These are phyloP conservation scores for Clarireedia paspali DNA, from an alignment of 2,329 filamentous ascomycete genomes.

Conservation along the genomic window DNA sequence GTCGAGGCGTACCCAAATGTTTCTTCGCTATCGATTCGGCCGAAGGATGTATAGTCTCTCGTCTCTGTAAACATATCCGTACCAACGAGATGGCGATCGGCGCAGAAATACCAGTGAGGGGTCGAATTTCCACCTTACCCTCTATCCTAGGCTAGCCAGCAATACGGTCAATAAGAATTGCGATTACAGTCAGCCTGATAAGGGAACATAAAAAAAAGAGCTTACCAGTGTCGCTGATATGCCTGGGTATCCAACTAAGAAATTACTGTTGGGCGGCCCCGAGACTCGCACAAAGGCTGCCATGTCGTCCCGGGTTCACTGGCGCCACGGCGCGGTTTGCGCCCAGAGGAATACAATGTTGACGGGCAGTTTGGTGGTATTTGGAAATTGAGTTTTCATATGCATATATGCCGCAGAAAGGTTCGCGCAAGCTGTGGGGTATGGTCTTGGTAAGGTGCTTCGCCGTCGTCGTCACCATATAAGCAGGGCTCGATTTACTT, in stretches of 20 bases:
- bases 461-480: slow-evolving; percentile 21
- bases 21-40: slow-evolving; percentile 92
- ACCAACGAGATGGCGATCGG: slow-evolving; percentile 89
- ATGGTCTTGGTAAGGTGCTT: slow-evolving; percentile 1
- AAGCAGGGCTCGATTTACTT: slow-evolving; percentile 24
- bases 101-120: slow-evolving; percentile 74
- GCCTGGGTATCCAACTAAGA: slow-evolving; percentile 92
- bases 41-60: slow-evolving; percentile 93
- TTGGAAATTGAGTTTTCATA: slow-evolving; percentile 14
- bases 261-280: slow-evolving; percentile 93
- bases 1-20: slow-evolving; percentile 79
- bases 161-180: slow-evolving; percentile 12
- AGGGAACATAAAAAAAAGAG: slow-evolving; percentile 23
- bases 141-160: slow-evolving; percentile 83
- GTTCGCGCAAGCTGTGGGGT: slow-evolving; percentile 8
- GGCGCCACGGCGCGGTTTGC: slow-evolving; percentile 26
- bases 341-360: slow-evolving; percentile 20
- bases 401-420: slow-evolving; percentile 5
- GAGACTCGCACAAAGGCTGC: slow-evolving; percentile 90
- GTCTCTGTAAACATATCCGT: slow-evolving; percentile 84
- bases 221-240: slow-evolving; percentile 95
- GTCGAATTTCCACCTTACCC: slow-evolving; percentile 94
- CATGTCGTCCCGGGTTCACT: slow-evolving; percentile 39
- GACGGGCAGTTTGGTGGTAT: slow-evolving; percentile 13
- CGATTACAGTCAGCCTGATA: not conserved